Base-by-base conservation (phyloP, 768 basidiomycete species). In the Rhodotorula kratochvilovae region DNA sequence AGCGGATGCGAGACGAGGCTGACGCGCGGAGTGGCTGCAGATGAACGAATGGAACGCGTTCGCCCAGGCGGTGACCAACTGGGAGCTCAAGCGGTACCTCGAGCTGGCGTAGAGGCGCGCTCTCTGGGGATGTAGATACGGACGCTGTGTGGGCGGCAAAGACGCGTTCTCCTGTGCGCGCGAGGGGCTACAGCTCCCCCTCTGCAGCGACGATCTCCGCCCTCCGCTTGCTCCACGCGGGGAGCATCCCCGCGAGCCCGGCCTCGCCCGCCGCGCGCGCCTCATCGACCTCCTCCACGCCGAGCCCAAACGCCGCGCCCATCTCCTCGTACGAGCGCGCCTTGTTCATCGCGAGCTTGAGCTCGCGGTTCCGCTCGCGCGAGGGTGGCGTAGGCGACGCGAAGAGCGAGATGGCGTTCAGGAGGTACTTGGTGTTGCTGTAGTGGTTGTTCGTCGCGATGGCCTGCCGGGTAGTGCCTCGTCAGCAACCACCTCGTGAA, bases 361-460 rank as follows among this genome's bases (percentile, higher is more conserved):
- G 6, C 21, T 53, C 74, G 29, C 61, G 51, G 56, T 62, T 64
- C 29, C 27, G 7, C 17, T 67, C 63, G 39, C 57, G 39, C 21
- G 48, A 10, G 16, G 64, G 61, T 1, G 74, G 59, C 6, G 67
- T 50, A 15, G 70, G 65, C 4, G 68, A 64, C 2, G 13, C 12
- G 31, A 65, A 43, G 5, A 75, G 65, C 70, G 58, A 31, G 21
- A 75, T 42, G 7, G 75, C 68, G 66, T 75, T 75, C n/a, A 77
- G 63, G 58, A 67, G 59, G 72, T 78, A 78, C 39, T 78, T 78
- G 16, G 67, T 70, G 58, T 78, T 78, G 36, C 31, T 17, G 67
- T 66, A 78, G 53, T 64, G 64, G 63, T 78, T 77, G 54, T 36
- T 23, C 0, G 63, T 70, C 27, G 72, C 61, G 54, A 76, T 48